Evolutionary conservation across 2,329 filamentous ascomycete species (phyloP), one percentile per base, ranked within the genome.

Genomic region (Allantophomopsis lycopodina): DNA sequence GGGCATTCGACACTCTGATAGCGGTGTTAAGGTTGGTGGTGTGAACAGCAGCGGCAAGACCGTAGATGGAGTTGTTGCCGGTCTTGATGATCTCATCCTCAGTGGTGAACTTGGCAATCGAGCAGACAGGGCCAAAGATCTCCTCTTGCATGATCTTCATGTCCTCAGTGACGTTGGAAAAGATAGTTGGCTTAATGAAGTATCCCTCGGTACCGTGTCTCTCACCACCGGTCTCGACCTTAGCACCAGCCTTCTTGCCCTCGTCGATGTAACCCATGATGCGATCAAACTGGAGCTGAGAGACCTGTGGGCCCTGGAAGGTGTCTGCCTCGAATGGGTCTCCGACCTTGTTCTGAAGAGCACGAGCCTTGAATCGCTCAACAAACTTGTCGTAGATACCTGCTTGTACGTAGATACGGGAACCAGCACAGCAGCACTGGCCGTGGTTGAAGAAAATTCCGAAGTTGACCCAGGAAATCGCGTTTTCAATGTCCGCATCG

Each of bases 121-220:
- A 67, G 65, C 76, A 80, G 46, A 84, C 79, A 32, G 79, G 79
- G 43, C 79, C 79, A 58, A 84, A 84, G 59, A 83, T 82, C 60
- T 84, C 79, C 58, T 83, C 77, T 61, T 80, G 71, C 57, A 79
- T 70, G 52, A 83, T 83, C 68, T 77, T 80, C 77, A 83, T 83
- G 58, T 82, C 70, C 46, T 76, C 69, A 36, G 66, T 73, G 47
- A 83, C 78, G 54, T 79, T 71, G 52, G 73, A 72, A 69, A 83
- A 83, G 63, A 83, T 78, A 50, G 79, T 83, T 7, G 79, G 79
- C 61, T 81, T 65, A 56, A 83, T 81, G 66, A 81, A 83, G 66
- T 75, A 83, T 41, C 76, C 76, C 61, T 77, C 68, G 51, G 70
- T 63, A 39, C 77, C 77, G 58, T 74, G 73, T 53, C 77, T 75